These are phyloP conservation scores for Saksenaea vasiformis DNA, from an alignment of 371 early-diverging fungal genomes.

Conservation along the genomic window DNA sequence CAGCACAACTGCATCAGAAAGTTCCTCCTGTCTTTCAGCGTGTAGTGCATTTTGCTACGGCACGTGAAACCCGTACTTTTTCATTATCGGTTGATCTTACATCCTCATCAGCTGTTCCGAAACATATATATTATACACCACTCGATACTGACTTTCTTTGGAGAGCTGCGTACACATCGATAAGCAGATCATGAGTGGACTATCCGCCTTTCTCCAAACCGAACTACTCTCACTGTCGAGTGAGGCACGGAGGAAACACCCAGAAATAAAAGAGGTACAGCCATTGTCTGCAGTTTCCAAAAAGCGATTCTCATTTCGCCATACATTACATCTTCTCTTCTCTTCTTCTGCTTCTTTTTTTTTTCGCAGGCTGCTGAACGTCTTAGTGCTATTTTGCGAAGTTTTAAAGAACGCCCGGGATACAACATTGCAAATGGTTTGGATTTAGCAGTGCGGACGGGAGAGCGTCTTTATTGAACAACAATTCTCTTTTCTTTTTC, in stretches of 20 bases:
- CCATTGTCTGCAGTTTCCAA: background rate
- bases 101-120: background rate
- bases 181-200: slow-evolving; percentile 49
- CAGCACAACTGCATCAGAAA: background rate
- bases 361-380: slow-evolving; percentile 59
- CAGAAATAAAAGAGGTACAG: slow-evolving; percentile 92
- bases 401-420: slow-evolving; percentile 62
- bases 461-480: background rate
- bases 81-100: background rate
- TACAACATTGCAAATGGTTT: slow-evolving; percentile 57
- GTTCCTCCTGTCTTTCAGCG: background rate
- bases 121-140: background rate
- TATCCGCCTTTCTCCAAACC: slow-evolving; percentile 74
- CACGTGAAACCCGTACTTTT: background rate
- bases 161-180: background rate
- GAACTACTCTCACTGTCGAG: slow-evolving; percentile 88
- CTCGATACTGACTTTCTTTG: background rate
- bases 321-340: background rate
- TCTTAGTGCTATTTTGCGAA: slow-evolving; percentile 57
- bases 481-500: slow-evolving; percentile 9
- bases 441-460: background rate
- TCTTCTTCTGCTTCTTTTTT: slow-evolving; percentile 2
- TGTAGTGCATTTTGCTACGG: slow-evolving; percentile 1
- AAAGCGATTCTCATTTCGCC: slow-evolving; percentile 4
- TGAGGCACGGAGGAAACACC: slow-evolving; percentile 89